These are phyloP conservation scores for Aspergillus tanneri DNA, from an alignment of 2,329 filamentous ascomycete species.

Conservation along the genomic window DNA sequence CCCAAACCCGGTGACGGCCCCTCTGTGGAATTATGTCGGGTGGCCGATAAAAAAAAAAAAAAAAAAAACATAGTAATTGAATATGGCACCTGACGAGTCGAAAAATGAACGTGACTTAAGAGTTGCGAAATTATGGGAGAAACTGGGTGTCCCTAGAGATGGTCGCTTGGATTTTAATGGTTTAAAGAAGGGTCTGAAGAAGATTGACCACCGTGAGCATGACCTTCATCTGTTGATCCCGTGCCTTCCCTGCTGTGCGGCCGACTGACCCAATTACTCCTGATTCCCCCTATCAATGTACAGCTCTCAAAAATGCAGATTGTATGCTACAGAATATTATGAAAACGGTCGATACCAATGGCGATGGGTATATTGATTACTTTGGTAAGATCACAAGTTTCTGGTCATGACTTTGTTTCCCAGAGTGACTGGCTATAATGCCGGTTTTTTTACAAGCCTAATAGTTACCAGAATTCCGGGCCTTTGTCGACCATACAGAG, in stretches of 20 bases:
- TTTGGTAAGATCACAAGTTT: constrained; percentile 60
- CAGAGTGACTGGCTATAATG: constrained; percentile 18
- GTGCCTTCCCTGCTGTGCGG: constrained; percentile 20
- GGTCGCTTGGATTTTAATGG: constrained; percentile 82
- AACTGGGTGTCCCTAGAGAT: constrained; percentile 72
- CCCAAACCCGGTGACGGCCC: constrained; percentile 18
- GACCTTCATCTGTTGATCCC: constrained; percentile 17
- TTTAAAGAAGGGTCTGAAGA: constrained; percentile 77
- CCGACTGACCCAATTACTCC: constrained; percentile 24
- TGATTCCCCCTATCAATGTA: constrained; percentile 17
- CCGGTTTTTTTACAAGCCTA: constrained; percentile 23
- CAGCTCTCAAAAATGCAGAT: constrained; percentile 87
- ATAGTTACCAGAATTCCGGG: constrained; percentile 70
- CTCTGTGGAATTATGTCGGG: constrained; percentile 43
- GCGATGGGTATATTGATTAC: constrained; percentile 87
- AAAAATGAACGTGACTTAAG: constrained; percentile 76
- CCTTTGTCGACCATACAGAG: constrained; percentile 85
- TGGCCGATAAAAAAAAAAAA: constrained; percentile 49
- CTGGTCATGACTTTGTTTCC: constrained; percentile 11
- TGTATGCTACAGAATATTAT: constrained; percentile 78
- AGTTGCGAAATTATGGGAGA: constrained; percentile 79
- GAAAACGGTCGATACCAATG: constrained; percentile 77
- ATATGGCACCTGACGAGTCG: constrained; percentile 69
- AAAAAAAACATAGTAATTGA: no score
- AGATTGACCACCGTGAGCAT: constrained; percentile 84